These are phyloP conservation scores for Elaphomyces granulatus DNA, from an alignment of 495 filamentous ascomycete genomes.

Conservation along the genomic window DNA sequence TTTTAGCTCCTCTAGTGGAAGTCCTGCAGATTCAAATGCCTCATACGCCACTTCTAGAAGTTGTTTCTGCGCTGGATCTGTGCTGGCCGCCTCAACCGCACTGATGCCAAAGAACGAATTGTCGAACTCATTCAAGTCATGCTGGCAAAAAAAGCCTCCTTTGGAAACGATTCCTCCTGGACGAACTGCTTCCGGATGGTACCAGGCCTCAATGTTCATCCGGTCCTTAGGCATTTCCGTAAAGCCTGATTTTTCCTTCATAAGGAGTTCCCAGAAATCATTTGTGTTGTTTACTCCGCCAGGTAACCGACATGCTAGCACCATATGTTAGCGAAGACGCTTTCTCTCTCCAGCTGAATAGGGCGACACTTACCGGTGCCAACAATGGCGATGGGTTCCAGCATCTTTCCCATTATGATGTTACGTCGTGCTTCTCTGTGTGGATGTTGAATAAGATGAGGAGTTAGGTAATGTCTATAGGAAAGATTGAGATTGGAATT, in stretches of 20 bases:
- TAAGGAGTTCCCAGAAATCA: conserved; percentile 23
- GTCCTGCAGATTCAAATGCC: conserved; percentile 11
- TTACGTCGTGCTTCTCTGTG: no score
- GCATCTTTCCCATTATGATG: no score
- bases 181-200: neutral
- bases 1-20: conserved; percentile 8
- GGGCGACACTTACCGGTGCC: conserved; percentile 4
- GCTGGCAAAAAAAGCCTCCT: neutral
- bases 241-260: conserved; percentile 7
- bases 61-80: conserved; percentile 44
- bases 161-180: no score
- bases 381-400: conserved; percentile 11
- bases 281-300: conserved; percentile 26
- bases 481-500: no score
- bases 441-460: no score
- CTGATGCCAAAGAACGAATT: conserved; percentile 24
- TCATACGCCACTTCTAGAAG: conserved; percentile 35
- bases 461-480: no score
- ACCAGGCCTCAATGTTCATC: neutral
- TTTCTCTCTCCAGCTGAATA: neutral
- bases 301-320: conserved; percentile 26
- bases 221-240: conserved; percentile 1
- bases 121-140: conserved; percentile 2
- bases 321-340: neutral
- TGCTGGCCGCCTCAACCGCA: conserved; percentile 28